These are phyloP conservation scores for Aspergillus mulundensis DNA, from an alignment of 495 filamentous ascomycete species.

Conservation along the genomic window DNA sequence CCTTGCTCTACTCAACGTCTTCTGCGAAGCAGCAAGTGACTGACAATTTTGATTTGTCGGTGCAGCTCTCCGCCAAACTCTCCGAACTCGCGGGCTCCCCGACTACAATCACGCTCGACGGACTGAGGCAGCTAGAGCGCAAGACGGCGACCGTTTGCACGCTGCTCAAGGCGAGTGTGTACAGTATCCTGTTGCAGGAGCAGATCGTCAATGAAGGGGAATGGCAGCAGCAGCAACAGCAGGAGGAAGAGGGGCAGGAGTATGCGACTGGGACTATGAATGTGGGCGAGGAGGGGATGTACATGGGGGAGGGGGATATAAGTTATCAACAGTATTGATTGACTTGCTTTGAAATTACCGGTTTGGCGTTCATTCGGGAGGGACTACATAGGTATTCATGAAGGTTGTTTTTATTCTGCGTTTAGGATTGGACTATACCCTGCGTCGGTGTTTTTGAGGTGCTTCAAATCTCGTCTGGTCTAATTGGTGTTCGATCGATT, in stretches of 20 bases:
- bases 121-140: slow-evolving; percentile 80
- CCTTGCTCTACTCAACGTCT: not conserved
- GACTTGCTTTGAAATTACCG: not conserved
- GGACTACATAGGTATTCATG: not conserved
- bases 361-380: not conserved
- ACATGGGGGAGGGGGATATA: slow-evolving; percentile 28
- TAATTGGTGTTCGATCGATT: slow-evolving; percentile 12
- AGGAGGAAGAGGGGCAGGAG: slow-evolving; percentile 23
- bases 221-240: slow-evolving; percentile 34
- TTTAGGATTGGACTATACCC: not conserved
- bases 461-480: not conserved
- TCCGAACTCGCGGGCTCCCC: slow-evolving; percentile 31
- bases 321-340: slow-evolving; percentile 28
- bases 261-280: slow-evolving; percentile 19
- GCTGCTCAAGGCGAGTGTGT: slow-evolving; percentile 93
- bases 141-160: slow-evolving; percentile 95
- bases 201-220: slow-evolving; percentile 70
- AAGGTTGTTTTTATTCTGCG: not conserved
- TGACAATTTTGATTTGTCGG: not conserved
- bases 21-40: not conserved
- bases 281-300: slow-evolving; percentile 23
- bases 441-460: not conserved
- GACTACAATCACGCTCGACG: slow-evolving; percentile 52
- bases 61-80: slow-evolving; percentile 39
- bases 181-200: slow-evolving; percentile 96